phyloP scores from a whole-genome alignment of 148 eudicot species.

The Rhododendron henanense region DNA sequence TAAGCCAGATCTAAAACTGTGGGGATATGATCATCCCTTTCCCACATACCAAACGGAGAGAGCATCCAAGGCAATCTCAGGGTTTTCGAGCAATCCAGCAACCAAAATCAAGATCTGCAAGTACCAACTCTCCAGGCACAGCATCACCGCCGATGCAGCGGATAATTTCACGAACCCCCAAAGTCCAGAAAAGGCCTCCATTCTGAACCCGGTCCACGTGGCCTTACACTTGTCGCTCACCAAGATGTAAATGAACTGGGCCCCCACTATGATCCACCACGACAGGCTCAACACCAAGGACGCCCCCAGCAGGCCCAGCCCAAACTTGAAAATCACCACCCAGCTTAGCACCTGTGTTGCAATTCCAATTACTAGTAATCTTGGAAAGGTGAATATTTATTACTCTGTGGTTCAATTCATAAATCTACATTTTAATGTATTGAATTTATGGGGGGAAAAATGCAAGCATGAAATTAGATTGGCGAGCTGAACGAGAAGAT shows the following conservation, averaged over 20 bases:
- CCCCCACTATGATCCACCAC: slow-evolving; percentile 52
- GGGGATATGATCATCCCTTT: no score
- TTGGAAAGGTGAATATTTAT: no score
- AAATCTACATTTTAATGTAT: no score
- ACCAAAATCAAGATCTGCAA: slow-evolving; percentile 37
- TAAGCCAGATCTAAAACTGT: no score
- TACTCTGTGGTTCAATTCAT: no score
- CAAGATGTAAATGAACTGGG: slow-evolving; percentile 41
- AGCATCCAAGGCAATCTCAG: slow-evolving; percentile 48
- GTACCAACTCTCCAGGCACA: slow-evolving; percentile 58
- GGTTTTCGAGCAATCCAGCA: slow-evolving; percentile 40
- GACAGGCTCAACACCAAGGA: slow-evolving; percentile 43
- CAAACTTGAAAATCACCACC: slow-evolving; percentile 26
- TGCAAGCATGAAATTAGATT: no score
- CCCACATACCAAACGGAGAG: slow-evolving; percentile 41
- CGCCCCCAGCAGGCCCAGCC: slow-evolving; percentile 47
- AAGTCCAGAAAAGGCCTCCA: slow-evolving; percentile 42
- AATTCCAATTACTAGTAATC: not conserved
- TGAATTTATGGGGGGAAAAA: no score
- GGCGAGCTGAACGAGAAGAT: no score
- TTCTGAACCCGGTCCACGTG: slow-evolving; percentile 49
- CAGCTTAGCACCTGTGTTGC: slow-evolving; percentile 23
- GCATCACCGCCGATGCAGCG: slow-evolving; percentile 50
- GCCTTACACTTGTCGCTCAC: slow-evolving; percentile 26
- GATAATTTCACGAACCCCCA: slow-evolving; percentile 40